Conservation (phyloP, 2,329 filamentous ascomycete species). For the Beauveria sp. region DNA sequence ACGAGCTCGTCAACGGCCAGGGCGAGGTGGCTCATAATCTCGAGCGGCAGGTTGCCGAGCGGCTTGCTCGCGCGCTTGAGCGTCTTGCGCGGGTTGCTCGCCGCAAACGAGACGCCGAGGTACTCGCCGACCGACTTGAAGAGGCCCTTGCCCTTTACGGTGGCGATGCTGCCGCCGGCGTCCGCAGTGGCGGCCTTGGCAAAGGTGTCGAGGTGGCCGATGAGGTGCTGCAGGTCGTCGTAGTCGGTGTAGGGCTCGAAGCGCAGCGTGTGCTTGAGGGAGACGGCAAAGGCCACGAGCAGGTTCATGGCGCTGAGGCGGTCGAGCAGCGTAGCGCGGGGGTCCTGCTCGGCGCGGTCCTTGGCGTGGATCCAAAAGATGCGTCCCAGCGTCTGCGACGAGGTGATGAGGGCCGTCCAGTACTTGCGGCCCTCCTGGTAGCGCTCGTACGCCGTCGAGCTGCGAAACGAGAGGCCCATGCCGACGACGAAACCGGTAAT, state of each 20-base stretch:
- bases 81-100: conserved; percentile 69
- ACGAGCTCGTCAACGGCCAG: conserved; percentile 58
- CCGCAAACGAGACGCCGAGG: conserved; percentile 68
- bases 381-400: conserved; percentile 61
- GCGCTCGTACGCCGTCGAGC: conserved; percentile 69
- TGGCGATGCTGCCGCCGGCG: conserved; percentile 17
- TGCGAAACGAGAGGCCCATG: conserved; percentile 70
- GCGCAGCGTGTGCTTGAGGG: conserved; percentile 74
- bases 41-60: conserved; percentile 74
- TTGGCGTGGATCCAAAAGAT: conserved; percentile 76
- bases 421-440: conserved; percentile 57
- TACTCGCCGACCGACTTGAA: conserved; percentile 64
- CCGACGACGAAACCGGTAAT: conserved; percentile 76
- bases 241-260: conserved; percentile 78
- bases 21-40: conserved; percentile 67
- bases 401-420: conserved; percentile 54
- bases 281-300: conserved; percentile 66
- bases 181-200: conserved; percentile 48
- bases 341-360: conserved; percentile 40
- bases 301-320: conserved; percentile 73
- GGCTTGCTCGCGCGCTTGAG: conserved; percentile 67
- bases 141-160: conserved; percentile 35
- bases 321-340: conserved; percentile 59
- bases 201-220: conserved; percentile 68
- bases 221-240: conserved; percentile 61